These are phyloP conservation scores for Clonostachys rosea DNA, from an alignment of 2,329 filamentous ascomycete species.

Conservation along the genomic window DNA sequence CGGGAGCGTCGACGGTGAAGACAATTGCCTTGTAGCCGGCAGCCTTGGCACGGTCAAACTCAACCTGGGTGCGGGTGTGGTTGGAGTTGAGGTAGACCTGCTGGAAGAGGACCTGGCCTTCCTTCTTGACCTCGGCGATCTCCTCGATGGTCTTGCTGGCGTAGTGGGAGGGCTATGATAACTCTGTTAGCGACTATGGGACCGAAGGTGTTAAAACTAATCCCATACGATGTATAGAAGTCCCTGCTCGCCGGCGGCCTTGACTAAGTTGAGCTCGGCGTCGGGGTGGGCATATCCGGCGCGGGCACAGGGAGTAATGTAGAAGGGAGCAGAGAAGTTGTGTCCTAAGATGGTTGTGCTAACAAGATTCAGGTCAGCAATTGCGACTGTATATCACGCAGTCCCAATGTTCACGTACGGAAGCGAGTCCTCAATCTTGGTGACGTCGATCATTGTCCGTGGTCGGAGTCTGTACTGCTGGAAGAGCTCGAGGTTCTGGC, in stretches of 20 bases:
- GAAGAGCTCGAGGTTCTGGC: constrained; percentile 52
- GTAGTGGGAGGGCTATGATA: constrained; percentile 22
- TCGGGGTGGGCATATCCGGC: constrained; percentile 36
- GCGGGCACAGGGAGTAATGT: constrained; percentile 43
- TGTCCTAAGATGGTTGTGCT: constrained; percentile 44
- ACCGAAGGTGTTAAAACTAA: neutral
- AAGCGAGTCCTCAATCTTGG: constrained; percentile 30
- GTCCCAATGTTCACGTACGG: neutral
- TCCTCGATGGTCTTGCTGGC: constrained; percentile 25
- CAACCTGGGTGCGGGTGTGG: constrained; percentile 21
- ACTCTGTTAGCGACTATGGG: neutral
- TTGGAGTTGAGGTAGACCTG: constrained; percentile 25
- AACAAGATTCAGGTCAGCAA: no score
- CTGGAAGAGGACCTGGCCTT: constrained; percentile 31
- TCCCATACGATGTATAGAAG: constrained; percentile 41
- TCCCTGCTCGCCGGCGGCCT: constrained; percentile 38
- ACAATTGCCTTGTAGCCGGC: constrained; percentile 28
- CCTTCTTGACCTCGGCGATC: constrained; percentile 26
- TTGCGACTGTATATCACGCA: no score
- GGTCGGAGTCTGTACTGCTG: constrained; percentile 41
- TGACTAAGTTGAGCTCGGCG: constrained; percentile 43
- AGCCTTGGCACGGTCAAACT: constrained; percentile 21
- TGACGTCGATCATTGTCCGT: constrained; percentile 44
- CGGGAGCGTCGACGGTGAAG: constrained; percentile 32
- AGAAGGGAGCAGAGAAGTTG: constrained; percentile 50